Percentiles rank a stretch among this genome's conserved stretches.
Conservation (phyloP, 345 rosid species). For the Arabis hirsuta region DNA sequence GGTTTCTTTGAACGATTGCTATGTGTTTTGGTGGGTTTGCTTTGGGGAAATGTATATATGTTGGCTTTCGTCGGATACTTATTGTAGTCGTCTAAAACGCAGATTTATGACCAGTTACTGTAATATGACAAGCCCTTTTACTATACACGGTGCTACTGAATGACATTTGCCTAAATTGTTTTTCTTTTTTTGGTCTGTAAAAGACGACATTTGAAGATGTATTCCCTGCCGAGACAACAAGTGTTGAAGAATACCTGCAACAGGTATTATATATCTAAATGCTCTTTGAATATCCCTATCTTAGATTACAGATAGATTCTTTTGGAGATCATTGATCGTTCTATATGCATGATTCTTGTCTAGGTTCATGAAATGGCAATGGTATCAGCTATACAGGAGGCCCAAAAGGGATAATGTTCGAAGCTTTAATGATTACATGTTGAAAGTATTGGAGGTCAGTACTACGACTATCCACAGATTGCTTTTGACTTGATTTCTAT, state of each 20-base stretch:
- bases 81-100: not conserved
- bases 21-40: not conserved
- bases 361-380: conserved; percentile 94
- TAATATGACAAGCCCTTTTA: not conserved
- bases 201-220: conserved; percentile 91
- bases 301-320: not conserved
- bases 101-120: conserved; percentile 4
- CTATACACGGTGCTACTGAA: not conserved
- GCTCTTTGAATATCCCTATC: not conserved
- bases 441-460: conserved; percentile 86
- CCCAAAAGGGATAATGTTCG: conserved; percentile 79
- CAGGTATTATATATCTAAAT: conserved; percentile 55
- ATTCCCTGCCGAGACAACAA: conserved; percentile 86
- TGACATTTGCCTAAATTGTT: not conserved
- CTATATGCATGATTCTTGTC: conserved; percentile 10
- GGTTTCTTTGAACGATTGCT: not conserved
- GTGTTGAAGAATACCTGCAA: conserved; percentile 85
- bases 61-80: not conserved
- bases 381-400: conserved; percentile 88
- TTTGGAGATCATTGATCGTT: not conserved
- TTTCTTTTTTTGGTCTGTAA: conserved; percentile 17
- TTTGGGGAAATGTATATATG: not conserved
- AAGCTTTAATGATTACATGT: conserved; percentile 83
- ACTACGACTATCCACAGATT: not conserved
- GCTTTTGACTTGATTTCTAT: not conserved